Evolutionary conservation across 345 rosid species (phyloP).

Genomic region (Lumnitzera littorea): DNA sequence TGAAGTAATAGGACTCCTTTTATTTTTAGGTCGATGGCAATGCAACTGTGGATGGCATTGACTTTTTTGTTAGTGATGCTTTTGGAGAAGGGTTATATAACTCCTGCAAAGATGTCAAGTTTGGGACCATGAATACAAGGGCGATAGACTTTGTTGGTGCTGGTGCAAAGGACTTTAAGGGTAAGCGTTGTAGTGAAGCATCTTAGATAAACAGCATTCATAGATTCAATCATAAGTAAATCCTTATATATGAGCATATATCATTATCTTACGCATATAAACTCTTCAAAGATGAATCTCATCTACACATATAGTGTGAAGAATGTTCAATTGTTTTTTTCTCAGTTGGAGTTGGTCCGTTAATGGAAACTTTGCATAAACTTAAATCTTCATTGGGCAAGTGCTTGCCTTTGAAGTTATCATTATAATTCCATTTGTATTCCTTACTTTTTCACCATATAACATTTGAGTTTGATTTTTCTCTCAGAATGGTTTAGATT

Average conservation of each 20-base stretch:
- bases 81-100: conserved; percentile 86
- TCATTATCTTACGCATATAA: no score
- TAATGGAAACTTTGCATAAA: no score
- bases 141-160: conserved; percentile 88
- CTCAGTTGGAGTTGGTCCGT: no score
- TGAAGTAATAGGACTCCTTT: no score
- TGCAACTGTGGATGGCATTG: conserved; percentile 80
- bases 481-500: conserved; percentile 85
- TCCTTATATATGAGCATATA: no score
- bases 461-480: conserved; percentile 3
- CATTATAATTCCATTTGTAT: conserved; percentile 6
- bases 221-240: no score
- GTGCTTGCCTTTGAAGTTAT: no score
- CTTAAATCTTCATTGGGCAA: no score
- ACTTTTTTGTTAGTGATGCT: conserved; percentile 52
- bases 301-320: no score
- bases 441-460: neutral
- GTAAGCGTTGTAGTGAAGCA: conserved; percentile 23
- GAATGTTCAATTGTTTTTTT: no score
- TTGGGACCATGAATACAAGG: conserved; percentile 94
- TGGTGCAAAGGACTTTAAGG: conserved; percentile 82
- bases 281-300: no score
- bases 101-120: conserved; percentile 95
- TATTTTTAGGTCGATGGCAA: conserved; percentile 63
- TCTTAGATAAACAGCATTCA: neutral